Evolutionary conservation across 1,139 yeast genomes (phyloP).

Genomic region (Kluyveromyces sp.): DNA sequence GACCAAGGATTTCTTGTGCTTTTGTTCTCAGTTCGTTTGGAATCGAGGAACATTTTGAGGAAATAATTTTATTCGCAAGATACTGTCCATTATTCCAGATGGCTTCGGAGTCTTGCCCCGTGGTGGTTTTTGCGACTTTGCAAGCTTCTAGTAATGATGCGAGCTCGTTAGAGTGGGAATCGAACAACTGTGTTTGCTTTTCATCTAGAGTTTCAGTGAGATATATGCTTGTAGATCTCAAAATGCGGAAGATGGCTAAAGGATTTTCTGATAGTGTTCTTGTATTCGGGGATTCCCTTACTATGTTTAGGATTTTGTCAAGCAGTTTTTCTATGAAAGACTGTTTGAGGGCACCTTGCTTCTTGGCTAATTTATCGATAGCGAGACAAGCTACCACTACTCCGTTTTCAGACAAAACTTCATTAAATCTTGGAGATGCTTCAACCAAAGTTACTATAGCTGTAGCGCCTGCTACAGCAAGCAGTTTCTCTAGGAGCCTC

Average conservation of each 20-base stretch:
- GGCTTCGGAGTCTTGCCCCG: slow-evolving; percentile 22
- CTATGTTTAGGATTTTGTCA: slow-evolving; percentile 20
- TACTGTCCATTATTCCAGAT: slow-evolving; percentile 26
- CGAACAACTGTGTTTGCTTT: slow-evolving; percentile 9
- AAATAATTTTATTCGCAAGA: slow-evolving; percentile 23
- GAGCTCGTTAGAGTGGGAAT: slow-evolving; percentile 10
- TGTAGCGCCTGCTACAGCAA: slow-evolving; percentile 17
- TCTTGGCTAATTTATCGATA: slow-evolving; percentile 24
- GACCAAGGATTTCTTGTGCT: slow-evolving; percentile 3
- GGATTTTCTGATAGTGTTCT: slow-evolving; percentile 9
- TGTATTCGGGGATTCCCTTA: slow-evolving; percentile 8
- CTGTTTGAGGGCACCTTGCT: slow-evolving; percentile 8
- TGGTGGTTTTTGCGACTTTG: slow-evolving; percentile 14
- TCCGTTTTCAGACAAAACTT: slow-evolving; percentile 18
- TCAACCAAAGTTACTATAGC: slow-evolving; percentile 5
- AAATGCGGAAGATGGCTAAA: slow-evolving; percentile 23
- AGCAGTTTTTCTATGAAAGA: slow-evolving; percentile 15
- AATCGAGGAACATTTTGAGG: background rate
- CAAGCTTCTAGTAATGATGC: slow-evolving; percentile 15
- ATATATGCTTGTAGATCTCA: slow-evolving; percentile 29
- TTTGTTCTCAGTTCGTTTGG: slow-evolving; percentile 6
- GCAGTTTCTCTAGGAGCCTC: slow-evolving; percentile 23
- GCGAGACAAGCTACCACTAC: slow-evolving; percentile 21
- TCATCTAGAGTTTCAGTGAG: slow-evolving; percentile 9
- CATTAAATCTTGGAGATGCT: slow-evolving; percentile 11